A percentile compares a stretch with the other conserved stretches of the same genome.
phyloP scores from a whole-genome alignment of 2,329 filamentous ascomycete genomes.

The Ophiocordyceps camponoti-floridani region DNA sequence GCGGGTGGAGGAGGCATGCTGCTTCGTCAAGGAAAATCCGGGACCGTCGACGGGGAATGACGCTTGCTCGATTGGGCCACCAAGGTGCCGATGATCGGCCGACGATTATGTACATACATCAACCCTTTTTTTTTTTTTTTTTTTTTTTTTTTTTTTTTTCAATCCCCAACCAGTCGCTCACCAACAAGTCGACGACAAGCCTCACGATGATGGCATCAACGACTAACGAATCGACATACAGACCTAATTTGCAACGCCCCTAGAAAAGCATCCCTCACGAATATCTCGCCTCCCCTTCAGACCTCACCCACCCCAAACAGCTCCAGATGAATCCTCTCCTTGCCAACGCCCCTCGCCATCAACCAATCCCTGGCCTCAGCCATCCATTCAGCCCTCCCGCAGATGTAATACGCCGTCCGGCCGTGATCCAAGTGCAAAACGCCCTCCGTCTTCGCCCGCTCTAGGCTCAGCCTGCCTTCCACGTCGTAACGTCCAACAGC shows the following conservation, averaged over 20 bases:
- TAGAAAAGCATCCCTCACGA: background rate
- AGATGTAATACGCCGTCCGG: slow-evolving; percentile 46
- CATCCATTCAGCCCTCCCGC: slow-evolving; percentile 55
- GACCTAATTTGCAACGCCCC: too few relatives aligned
- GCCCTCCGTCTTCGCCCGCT: slow-evolving; percentile 25
- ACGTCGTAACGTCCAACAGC: slow-evolving; percentile 33
- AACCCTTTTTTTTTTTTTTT: background rate
- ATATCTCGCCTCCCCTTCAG: background rate
- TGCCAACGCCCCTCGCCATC: slow-evolving; percentile 29
- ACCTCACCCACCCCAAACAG: slow-evolving; percentile 38
- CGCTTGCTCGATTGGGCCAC: background rate
- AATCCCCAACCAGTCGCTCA: too few relatives aligned
- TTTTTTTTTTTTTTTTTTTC: background rate
- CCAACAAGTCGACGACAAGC: too few relatives aligned
- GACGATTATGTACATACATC: background rate
- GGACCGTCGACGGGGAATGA: background rate
- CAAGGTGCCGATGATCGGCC: background rate
- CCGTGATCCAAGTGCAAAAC: slow-evolving; percentile 33
- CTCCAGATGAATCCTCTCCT: slow-evolving; percentile 42
- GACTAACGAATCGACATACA: too few relatives aligned
- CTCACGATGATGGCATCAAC: too few relatives aligned
- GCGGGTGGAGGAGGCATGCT: background rate
- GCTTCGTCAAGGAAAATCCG: background rate
- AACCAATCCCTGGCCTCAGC: slow-evolving; percentile 31
- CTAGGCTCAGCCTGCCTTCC: slow-evolving; percentile 35